phyloP scores from a whole-genome alignment of 2,329 filamentous ascomycete genomes.

The Paecilomyces variotii region DNA sequence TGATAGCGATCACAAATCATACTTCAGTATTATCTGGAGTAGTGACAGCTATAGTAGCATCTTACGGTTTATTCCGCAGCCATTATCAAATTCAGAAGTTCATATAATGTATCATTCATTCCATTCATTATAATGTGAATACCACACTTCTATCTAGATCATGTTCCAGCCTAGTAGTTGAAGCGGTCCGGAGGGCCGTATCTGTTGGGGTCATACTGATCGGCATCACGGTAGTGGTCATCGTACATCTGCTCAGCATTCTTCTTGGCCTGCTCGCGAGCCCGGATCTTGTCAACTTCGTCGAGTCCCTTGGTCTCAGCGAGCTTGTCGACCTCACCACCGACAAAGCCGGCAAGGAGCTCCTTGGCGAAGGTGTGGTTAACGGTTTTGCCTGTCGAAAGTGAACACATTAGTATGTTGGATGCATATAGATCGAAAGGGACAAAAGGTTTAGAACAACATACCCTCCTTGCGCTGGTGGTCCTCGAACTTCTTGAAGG shows the following conservation, averaged over 20 bases:
- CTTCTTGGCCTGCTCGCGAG: constrained; percentile 51
- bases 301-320: constrained; percentile 63
- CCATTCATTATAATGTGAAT: no score
- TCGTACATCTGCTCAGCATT: constrained; percentile 56
- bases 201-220: constrained; percentile 47
- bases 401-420: not conserved
- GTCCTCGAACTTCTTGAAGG: constrained; percentile 73
- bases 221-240: constrained; percentile 47
- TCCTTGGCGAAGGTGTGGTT: constrained; percentile 72
- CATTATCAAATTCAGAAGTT: no score
- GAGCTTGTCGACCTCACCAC: constrained; percentile 68
- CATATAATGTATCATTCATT: no score
- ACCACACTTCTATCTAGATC: not conserved
- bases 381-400: constrained; percentile 56
- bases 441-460: constrained; percentile 6
- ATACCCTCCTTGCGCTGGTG: constrained; percentile 61
- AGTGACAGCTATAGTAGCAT: no score
- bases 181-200: constrained; percentile 25
- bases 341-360: constrained; percentile 62
- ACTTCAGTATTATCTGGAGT: no score
- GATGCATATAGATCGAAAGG: not conserved
- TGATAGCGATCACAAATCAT: no score
- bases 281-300: constrained; percentile 49
- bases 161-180: constrained; percentile 4
- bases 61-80: no score